phyloP scores from a whole-genome alignment of 371 early-diverging fungal genomes.

The Smittium mucronatum region DNA sequence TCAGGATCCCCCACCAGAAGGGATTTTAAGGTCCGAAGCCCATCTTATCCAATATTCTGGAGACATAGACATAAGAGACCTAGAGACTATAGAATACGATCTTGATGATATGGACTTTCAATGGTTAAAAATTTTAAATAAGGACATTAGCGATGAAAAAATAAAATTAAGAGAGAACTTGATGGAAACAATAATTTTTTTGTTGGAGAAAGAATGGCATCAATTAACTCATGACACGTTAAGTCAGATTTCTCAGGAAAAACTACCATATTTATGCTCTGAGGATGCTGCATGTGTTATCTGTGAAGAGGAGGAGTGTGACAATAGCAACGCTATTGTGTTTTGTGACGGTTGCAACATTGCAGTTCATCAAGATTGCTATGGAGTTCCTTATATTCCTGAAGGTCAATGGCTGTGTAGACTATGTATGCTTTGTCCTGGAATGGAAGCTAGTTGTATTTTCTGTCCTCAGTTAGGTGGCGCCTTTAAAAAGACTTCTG shows the following conservation, averaged over 20 bases:
- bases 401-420: slow-evolving; percentile 98
- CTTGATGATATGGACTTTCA: slow-evolving; percentile 87
- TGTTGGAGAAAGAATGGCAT: slow-evolving; percentile 94
- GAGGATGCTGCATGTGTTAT: slow-evolving; percentile 85
- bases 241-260: slow-evolving; percentile 30
- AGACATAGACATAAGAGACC: slow-evolving; percentile 68
- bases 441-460: slow-evolving; percentile 74
- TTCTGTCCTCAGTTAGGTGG: slow-evolving; percentile 92
- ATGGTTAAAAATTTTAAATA: slow-evolving; percentile 65
- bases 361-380: slow-evolving; percentile 98
- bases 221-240: slow-evolving; percentile 44
- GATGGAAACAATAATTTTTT: slow-evolving; percentile 85
- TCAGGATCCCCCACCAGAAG: slow-evolving; percentile 1
- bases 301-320: slow-evolving; percentile 91
- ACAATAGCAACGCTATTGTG: slow-evolving; percentile 95
- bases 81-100: slow-evolving; percentile 81
- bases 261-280: slow-evolving; percentile 34
- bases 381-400: slow-evolving; percentile 98
- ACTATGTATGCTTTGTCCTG: slow-evolving; percentile 89
- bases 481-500: slow-evolving; percentile 91
- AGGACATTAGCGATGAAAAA: slow-evolving; percentile 42
- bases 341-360: slow-evolving; percentile 99
- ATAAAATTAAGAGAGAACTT: slow-evolving; percentile 35
- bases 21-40: slow-evolving; percentile 35
- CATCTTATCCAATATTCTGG: slow-evolving; percentile 54